phyloP scores from a whole-genome alignment of 805 yeast genomes.

The Limtongia smithiae region DNA sequence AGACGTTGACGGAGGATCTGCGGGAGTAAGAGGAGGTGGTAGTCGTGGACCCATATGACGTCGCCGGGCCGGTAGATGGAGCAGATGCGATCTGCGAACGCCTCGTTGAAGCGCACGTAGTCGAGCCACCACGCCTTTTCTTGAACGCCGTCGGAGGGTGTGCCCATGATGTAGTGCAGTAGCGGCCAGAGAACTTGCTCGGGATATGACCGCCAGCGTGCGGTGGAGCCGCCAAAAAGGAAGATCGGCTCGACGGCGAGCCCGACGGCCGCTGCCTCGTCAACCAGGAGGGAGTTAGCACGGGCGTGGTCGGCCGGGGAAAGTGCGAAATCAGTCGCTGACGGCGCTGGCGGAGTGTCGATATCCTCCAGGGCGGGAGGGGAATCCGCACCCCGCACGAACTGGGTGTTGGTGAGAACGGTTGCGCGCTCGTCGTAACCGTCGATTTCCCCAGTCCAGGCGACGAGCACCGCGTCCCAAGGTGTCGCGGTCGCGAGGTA shows the following conservation, averaged over 20 bases:
- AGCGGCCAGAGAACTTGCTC: constrained; percentile 72
- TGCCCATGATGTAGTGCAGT: constrained; percentile 84
- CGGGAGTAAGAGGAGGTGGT: constrained; percentile 75
- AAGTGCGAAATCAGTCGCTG: constrained; percentile 57
- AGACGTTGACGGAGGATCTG: constrained; percentile 74
- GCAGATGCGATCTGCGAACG: constrained; percentile 74
- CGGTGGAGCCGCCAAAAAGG: constrained; percentile 74
- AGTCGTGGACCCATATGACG: constrained; percentile 89
- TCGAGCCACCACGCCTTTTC: constrained; percentile 78
- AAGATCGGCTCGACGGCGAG: constrained; percentile 78
- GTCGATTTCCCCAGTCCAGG: constrained; percentile 90
- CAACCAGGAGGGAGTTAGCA: constrained; percentile 45
- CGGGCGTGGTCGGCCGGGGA: constrained; percentile 49
- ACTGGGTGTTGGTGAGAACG: constrained; percentile 8
- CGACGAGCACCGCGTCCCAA: constrained; percentile 86
- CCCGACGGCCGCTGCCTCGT: constrained; percentile 39
- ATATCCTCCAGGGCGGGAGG: not conserved
- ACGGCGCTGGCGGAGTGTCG: not conserved
- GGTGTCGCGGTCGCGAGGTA: constrained; percentile 54
- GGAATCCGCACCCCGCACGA: constrained; percentile 12
- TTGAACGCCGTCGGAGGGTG: constrained; percentile 66
- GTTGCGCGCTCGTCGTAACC: constrained; percentile 20
- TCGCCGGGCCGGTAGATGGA: constrained; percentile 81
- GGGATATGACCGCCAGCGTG: constrained; percentile 63
- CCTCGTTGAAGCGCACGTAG: constrained; percentile 86